These are phyloP conservation scores for Pecoramyces ruminantium DNA, from an alignment of 192 early-diverging fungal species.

Conservation along the genomic window DNA sequence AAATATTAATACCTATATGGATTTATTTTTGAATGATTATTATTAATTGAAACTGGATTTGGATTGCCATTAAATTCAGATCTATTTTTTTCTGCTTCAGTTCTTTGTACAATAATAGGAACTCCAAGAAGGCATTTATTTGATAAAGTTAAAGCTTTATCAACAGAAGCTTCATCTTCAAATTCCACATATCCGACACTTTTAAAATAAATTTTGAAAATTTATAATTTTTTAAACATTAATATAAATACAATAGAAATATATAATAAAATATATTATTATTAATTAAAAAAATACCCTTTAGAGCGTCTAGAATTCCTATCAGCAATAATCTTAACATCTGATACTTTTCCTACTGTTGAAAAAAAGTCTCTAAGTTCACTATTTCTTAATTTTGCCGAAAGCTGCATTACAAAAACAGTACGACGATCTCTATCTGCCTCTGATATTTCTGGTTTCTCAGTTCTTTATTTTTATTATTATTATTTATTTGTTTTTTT, in stretches of 20 bases:
- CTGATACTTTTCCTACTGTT: conserved; percentile 57
- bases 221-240: no score
- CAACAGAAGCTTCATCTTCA: conserved; percentile 67
- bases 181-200: conserved; percentile 96
- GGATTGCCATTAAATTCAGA: conserved; percentile 13
- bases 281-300: conserved; percentile 32
- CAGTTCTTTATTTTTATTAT: not conserved
- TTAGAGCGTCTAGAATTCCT: conserved; percentile 65
- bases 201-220: no score
- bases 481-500: not conserved
- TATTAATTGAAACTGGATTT: not conserved
- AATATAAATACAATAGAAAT: no score
- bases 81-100: conserved; percentile 87
- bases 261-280: not conserved
- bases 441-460: conserved; percentile 43
- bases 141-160: conserved; percentile 63
- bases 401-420: conserved; percentile 88
- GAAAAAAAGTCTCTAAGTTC: conserved; percentile 83
- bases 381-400: conserved; percentile 48
- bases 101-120: conserved; percentile 80
- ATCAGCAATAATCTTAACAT: conserved; percentile 76
- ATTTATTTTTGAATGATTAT: not conserved
- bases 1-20: not conserved
- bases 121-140: conserved; percentile 78
- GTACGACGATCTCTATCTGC: conserved; percentile 76